Percentiles rank a stretch among this genome's conserved stretches.
phyloP scores from a whole-genome alignment of 1,139 yeast genomes.

The Debaryomyces psychrophilus region DNA sequence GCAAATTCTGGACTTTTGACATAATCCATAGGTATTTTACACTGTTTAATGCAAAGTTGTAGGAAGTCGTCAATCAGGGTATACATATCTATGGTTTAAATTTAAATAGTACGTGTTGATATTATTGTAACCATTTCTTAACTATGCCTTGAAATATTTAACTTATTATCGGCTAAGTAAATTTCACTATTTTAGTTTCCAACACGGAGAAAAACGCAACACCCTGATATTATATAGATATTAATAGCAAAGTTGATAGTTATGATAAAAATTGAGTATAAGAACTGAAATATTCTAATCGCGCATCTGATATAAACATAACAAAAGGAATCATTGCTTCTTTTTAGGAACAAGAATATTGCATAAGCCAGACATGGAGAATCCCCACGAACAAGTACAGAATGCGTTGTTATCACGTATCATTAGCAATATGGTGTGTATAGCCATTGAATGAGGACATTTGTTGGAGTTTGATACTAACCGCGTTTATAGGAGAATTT shows the following conservation, averaged over 20 bases:
- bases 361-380: slow-evolving; percentile 56
- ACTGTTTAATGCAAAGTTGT: slow-evolving; percentile 7
- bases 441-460: not conserved
- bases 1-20: slow-evolving; percentile 11
- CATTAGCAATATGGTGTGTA: slow-evolving; percentile 70
- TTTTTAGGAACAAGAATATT: not conserved
- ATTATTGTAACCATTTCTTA: not conserved
- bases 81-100: not conserved
- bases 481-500: slow-evolving; percentile 53
- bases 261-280: not conserved
- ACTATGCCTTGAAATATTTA: no score
- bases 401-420: slow-evolving; percentile 77
- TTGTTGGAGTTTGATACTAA: slow-evolving; percentile 10
- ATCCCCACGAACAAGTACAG: slow-evolving; percentile 88
- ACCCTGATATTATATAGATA: not conserved
- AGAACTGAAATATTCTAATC: not conserved
- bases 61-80: slow-evolving; percentile 7
- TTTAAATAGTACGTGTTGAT: not conserved
- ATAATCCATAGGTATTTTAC: slow-evolving; percentile 12
- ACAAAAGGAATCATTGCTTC: not conserved
- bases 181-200: no score
- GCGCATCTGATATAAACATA: slow-evolving; percentile 2
- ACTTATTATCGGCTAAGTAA: no score
- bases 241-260: not conserved
- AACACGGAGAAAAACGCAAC: no score